Conservation (phyloP, 2,329 filamentous ascomycete genomes). For the Pseudogymnoascus sp. region DNA sequence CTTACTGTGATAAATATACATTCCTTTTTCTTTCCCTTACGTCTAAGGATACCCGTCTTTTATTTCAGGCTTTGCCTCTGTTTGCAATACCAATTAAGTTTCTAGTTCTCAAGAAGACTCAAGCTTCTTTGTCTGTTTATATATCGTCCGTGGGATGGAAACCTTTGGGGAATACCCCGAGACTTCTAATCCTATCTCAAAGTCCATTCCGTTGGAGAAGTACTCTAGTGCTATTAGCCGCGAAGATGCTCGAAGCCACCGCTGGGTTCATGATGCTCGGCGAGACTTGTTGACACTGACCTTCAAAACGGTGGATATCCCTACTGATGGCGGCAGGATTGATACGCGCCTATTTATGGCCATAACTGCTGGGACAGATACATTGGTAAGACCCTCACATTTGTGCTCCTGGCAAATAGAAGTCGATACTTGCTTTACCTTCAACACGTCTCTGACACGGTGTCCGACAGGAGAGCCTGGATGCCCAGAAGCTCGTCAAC, state of each 20-base stretch:
- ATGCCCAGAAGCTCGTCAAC: slow-evolving; percentile 22
- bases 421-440: neutral
- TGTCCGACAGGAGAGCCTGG: slow-evolving; percentile 24
- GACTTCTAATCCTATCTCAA: slow-evolving; percentile 14
- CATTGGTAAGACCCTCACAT: slow-evolving; percentile 32
- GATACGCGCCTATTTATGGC: slow-evolving; percentile 27
- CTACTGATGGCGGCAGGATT: slow-evolving; percentile 19
- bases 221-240: slow-evolving; percentile 26
- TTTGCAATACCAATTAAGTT: neutral
- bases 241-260: slow-evolving; percentile 17
- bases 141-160: neutral
- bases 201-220: slow-evolving; percentile 24
- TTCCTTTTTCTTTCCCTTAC: neutral
- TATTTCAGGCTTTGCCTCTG: neutral
- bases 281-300: slow-evolving; percentile 24
- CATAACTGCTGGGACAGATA: slow-evolving; percentile 34
- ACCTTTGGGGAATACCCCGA: neutral
- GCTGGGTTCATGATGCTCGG: slow-evolving; percentile 25
- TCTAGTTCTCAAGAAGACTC: neutral
- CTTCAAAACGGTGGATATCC: slow-evolving; percentile 19
- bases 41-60: neutral
- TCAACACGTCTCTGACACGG: slow-evolving; percentile 6
- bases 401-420: neutral
- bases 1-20: neutral
- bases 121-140: neutral